Conservation (phyloP, 495 filamentous ascomycete species). For the Chaetomium cochliodes region DNA sequence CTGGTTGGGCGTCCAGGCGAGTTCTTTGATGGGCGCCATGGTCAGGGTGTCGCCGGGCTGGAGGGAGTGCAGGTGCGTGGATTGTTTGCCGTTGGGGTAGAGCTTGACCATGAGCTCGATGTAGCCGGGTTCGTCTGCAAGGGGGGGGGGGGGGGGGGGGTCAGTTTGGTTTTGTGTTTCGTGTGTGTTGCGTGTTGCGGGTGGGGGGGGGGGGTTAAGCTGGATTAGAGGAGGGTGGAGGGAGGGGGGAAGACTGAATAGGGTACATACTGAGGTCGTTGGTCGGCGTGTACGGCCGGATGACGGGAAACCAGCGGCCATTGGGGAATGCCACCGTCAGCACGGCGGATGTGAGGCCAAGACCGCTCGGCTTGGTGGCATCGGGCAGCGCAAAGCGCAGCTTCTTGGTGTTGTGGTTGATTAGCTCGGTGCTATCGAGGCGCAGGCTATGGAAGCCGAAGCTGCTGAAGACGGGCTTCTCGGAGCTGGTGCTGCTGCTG, state of each 20-base stretch:
- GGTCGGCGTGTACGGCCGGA: constrained; percentile 62
- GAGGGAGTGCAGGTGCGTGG: constrained; percentile 60
- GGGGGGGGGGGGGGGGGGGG: not conserved
- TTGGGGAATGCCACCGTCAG: constrained; percentile 55
- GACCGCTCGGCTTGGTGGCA: constrained; percentile 47
- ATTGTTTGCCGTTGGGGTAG: constrained; percentile 63
- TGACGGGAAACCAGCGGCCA: constrained; percentile 52
- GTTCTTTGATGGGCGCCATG: constrained; percentile 52
- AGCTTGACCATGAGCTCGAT: constrained; percentile 62
- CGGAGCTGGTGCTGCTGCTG: constrained; percentile 7
- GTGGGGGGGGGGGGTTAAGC: not conserved
- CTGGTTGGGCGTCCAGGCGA: constrained; percentile 56
- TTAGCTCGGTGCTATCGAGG: constrained; percentile 51
- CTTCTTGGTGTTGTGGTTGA: constrained; percentile 67
- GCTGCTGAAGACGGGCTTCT: constrained; percentile 33
- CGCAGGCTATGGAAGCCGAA: constrained; percentile 42
- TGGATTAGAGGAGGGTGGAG: not conserved
- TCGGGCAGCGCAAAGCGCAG: constrained; percentile 62
- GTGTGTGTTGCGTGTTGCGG: too few species aligned
- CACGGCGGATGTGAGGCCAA: constrained; percentile 56
- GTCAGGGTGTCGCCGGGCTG: constrained; percentile 58
- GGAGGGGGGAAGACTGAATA: not conserved
- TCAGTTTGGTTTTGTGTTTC: constrained; percentile 2
- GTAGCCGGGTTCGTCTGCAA: constrained; percentile 54
- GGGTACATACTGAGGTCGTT: constrained; percentile 48